A percentile compares a stretch with the other conserved stretches of the same genome.
Evolutionary conservation across 2,329 filamentous ascomycete species (phyloP).

Genomic region (Aureobasidium subglaciale): DNA sequence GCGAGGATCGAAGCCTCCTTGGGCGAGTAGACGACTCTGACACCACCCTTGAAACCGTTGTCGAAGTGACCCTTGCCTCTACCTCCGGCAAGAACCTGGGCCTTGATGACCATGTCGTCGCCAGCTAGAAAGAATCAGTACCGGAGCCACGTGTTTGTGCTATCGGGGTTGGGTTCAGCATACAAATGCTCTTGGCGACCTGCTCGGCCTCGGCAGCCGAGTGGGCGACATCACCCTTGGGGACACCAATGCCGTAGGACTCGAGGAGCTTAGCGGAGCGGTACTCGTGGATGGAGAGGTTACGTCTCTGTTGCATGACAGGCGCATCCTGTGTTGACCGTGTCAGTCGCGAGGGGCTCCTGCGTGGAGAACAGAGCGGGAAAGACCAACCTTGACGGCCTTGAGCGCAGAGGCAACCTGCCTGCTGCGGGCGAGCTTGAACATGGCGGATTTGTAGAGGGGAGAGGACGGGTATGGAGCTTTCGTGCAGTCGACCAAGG

Average conservation of each 20-base stretch:
- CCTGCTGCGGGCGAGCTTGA: constrained; percentile 76
- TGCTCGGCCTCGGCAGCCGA: constrained; percentile 80
- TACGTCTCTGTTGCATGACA: constrained; percentile 33
- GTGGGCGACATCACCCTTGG: constrained; percentile 80
- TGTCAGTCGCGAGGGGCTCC: constrained; percentile 23
- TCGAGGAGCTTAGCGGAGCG: constrained; percentile 87
- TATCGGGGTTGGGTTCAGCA: constrained; percentile 20
- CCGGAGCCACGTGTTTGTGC: neutral
- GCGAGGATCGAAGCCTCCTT: constrained; percentile 96
- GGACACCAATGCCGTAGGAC: constrained; percentile 87
- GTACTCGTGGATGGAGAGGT: constrained; percentile 95
- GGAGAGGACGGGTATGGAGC: neutral
- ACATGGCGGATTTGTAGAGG: constrained; percentile 52
- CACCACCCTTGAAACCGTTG: constrained; percentile 97
- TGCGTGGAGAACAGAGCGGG: constrained; percentile 18
- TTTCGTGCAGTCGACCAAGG: neutral
- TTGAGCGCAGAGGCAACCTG: constrained; percentile 73
- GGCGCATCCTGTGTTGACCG: constrained; percentile 45
- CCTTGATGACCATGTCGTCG: constrained; percentile 99
- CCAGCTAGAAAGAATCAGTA: constrained; percentile 44
- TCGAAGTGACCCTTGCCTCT: constrained; percentile 97
- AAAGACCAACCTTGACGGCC: constrained; percentile 61
- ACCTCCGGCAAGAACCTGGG: constrained; percentile 94
- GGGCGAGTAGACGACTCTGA: constrained; percentile 97
- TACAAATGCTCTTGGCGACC: constrained; percentile 83